These are phyloP conservation scores for Pilasporangium apinafurcum DNA, from an alignment of 352 stramenopile species.

Conservation along the genomic window DNA sequence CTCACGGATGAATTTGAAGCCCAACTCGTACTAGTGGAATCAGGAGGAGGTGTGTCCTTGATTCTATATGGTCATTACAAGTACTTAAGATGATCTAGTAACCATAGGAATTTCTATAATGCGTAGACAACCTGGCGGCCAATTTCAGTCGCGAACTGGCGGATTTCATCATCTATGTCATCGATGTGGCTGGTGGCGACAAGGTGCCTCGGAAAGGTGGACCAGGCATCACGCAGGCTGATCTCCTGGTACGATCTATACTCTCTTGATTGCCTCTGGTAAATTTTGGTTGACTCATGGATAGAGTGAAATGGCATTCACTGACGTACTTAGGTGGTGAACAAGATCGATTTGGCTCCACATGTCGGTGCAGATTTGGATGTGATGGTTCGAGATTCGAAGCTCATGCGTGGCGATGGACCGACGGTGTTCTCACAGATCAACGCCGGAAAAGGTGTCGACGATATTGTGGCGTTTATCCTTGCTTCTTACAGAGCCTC, in stretches of 20 bases:
- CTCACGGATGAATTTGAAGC: constrained; percentile 87
- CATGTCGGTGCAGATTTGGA: constrained; percentile 92
- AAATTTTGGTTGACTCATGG: not conserved
- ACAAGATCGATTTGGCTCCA: constrained; percentile 98
- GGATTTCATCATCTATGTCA: constrained; percentile 99
- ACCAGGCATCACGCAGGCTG: constrained; percentile 95
- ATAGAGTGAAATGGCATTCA: not conserved
- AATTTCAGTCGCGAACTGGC: constrained; percentile 97
- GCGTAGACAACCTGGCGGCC: constrained; percentile 95
- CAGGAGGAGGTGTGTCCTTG: constrained; percentile 51
- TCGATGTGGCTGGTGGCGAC: constrained; percentile 97
- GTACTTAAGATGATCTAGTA: no score
- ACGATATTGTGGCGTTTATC: constrained; percentile 88
- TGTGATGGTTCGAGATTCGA: constrained; percentile 95
- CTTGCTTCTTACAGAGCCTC: constrained; percentile 22
- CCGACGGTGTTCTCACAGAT: constrained; percentile 96
- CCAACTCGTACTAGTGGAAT: constrained; percentile 89
- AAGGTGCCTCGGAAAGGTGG: constrained; percentile 98
- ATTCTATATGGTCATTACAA: not conserved
- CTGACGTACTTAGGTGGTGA: constrained; percentile 90
- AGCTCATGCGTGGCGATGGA: constrained; percentile 91
- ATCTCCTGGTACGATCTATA: constrained; percentile 76
- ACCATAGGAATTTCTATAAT: no score
- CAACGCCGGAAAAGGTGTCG: constrained; percentile 85
- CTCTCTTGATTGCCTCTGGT: not conserved